Conservation (phyloP, 805 yeast species). For the Metschnikowia continentalis region DNA sequence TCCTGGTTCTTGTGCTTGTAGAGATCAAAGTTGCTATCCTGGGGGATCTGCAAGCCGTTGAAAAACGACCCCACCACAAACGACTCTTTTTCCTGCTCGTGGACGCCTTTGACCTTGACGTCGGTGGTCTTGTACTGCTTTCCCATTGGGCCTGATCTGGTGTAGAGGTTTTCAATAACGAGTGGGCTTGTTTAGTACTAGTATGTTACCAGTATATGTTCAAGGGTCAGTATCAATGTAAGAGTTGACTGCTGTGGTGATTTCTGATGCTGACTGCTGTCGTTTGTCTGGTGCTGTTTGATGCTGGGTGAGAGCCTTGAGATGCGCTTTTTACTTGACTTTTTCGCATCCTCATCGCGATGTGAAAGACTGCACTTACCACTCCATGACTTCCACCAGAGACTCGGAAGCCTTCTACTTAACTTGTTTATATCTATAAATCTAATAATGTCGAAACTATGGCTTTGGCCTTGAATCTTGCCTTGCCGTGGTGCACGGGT, state of each 20-base stretch:
- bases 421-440: not conserved
- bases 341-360: conserved; percentile 5
- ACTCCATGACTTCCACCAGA: not conserved
- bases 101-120: conserved; percentile 2
- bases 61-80: conserved; percentile 69
- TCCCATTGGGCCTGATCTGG: not conserved
- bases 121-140: conserved; percentile 1
- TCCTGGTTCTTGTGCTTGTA: conserved; percentile 47
- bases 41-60: conserved; percentile 67
- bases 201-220: too few relatives aligned
- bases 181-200: not conserved
- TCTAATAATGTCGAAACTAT: not conserved
- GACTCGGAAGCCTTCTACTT: not conserved
- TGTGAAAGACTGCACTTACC: not conserved
- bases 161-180: not conserved
- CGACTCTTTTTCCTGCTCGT: conserved; percentile 13
- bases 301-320: not conserved
- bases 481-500: not conserved
- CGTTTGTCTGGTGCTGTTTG: too few relatives aligned
- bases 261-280: too few relatives aligned
- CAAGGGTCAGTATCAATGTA: too few relatives aligned
- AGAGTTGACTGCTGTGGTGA: not conserved
- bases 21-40: conserved; percentile 56
- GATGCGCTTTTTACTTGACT: conserved; percentile 4
- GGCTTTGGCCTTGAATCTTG: not conserved